Evolutionary conservation across 2,329 filamentous ascomycete genomes (phyloP).

Genomic region (Talaromyces sp.): DNA sequence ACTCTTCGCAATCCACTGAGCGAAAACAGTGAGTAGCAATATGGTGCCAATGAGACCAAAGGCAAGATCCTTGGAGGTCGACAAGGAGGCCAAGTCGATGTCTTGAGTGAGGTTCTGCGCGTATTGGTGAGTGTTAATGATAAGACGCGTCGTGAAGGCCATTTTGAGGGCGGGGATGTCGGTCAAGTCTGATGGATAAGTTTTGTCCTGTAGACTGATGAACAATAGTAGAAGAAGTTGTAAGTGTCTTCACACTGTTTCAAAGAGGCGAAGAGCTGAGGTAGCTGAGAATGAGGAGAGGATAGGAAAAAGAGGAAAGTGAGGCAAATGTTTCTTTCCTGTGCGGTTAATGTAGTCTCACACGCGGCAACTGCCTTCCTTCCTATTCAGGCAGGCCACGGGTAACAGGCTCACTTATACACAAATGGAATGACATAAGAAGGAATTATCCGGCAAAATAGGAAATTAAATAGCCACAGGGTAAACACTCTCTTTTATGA

Average conservation of each 20-base stretch:
- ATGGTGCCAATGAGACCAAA: not conserved
- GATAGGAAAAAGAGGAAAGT: not conserved
- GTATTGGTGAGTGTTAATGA: not conserved
- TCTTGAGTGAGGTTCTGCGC: not conserved
- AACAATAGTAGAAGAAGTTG: not conserved
- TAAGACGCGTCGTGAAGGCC: not conserved
- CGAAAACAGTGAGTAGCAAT: not conserved
- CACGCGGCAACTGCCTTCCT: not conserved
- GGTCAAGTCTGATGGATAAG: not conserved
- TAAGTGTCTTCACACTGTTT: not conserved
- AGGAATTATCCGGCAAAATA: not conserved
- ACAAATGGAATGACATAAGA: not conserved
- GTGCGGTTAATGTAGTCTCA: not conserved
- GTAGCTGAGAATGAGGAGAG: not conserved
- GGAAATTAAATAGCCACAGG: not conserved
- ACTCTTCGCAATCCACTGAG: not conserved
- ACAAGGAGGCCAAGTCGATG: not conserved
- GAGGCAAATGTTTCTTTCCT: not conserved
- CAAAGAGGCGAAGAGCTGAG: not conserved
- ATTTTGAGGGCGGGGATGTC: not conserved
- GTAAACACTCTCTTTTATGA: not conserved
- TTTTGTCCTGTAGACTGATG: not conserved
- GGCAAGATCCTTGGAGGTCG: not conserved
- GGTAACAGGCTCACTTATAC: not conserved
- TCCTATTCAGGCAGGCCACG: not conserved